Evolutionary conservation across 352 stramenopile genomes (phyloP), one percentile per base, ranked within the genome.

Genomic region (Phytophthora citrophthora): DNA sequence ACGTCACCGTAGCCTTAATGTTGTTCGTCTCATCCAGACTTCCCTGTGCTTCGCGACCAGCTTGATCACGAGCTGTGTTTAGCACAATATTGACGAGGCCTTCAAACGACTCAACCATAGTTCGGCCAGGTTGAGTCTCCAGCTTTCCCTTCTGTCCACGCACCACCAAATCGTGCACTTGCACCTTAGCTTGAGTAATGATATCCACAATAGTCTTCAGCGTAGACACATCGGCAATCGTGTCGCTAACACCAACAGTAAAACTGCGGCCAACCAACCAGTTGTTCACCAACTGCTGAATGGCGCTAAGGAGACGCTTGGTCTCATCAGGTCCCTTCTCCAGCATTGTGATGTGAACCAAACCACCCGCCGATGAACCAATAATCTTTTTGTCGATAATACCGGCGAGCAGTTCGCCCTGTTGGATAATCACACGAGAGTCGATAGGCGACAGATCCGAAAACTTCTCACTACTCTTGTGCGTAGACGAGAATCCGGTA

Each of bases 321-420:
- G 92, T 90, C 62, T 96, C 88, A 61, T 98, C 90, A 29, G 86
- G 83, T n/a, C 92, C 92, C 65, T 96, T 94, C 43, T 97, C 88
- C 13, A 97, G 74, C 96, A 97, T 99, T 23, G 90, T 96, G 20
- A 97, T 98, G 76, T 99, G 98, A 49, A 99, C 97, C 20, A 99
- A 81, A 69, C 96, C 96, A 62, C 97, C 97, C 34, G 84, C 97
- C 50, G 94, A 97, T 12, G 95, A 98, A 69, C 98, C 98, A 72
- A 99, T 98, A 16, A 93, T 98, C 70, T 99, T 99, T 81, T 99
- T 99, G 75, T 99, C 97, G 75, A 99, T 98, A 32, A 98, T 98
- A 66, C 98, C 98, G 68, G 95, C 93, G 12, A 99, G 68, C 2
- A 99, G 69, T 67, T 99, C 93, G 54, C 97, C 98, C 53, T 98